phyloP scores from a whole-genome alignment of 2,329 filamentous ascomycete species.

The Aspergillus novoparasiticus region DNA sequence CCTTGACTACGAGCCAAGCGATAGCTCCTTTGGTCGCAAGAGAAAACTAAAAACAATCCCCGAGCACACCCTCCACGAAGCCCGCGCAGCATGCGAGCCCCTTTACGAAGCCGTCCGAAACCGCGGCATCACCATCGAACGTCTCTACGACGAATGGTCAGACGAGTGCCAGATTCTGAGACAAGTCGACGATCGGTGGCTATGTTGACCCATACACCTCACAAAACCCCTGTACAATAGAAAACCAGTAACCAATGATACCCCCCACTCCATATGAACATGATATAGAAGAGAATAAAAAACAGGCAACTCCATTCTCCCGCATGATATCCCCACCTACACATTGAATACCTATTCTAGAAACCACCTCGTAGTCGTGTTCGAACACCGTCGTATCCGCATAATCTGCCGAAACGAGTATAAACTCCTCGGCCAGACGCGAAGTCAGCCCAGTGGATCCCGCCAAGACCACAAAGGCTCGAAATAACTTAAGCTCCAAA shows the following conservation, averaged over 20 bases:
- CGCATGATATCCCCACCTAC: not conserved
- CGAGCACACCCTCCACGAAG: constrained; percentile 15
- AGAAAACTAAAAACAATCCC: constrained; percentile 6
- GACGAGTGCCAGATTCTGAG: constrained; percentile 7
- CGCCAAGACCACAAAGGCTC: not conserved
- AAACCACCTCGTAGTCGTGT: not conserved
- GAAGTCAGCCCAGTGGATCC: not conserved
- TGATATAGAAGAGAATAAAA: not conserved
- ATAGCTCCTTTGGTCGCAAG: not conserved
- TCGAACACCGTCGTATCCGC: not conserved
- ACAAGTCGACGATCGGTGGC: constrained; percentile 28
- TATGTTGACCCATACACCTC: not conserved
- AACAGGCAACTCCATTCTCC: not conserved
- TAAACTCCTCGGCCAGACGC: not conserved
- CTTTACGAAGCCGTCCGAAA: constrained; percentile 19
- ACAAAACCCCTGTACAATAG: not conserved
- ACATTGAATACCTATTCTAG: not conserved
- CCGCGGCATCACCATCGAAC: constrained; percentile 22
- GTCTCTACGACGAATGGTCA: constrained; percentile 20
- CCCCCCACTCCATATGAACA: not conserved
- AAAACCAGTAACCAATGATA: not conserved
- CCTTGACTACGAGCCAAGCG: constrained; percentile 14
- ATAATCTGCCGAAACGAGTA: not conserved
- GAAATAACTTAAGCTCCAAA: not conserved
- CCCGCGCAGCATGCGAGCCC: constrained; percentile 20